These are phyloP conservation scores for Puccinia triticina DNA, from an alignment of 1,284 basidiomycete genomes.

Conservation along the genomic window DNA sequence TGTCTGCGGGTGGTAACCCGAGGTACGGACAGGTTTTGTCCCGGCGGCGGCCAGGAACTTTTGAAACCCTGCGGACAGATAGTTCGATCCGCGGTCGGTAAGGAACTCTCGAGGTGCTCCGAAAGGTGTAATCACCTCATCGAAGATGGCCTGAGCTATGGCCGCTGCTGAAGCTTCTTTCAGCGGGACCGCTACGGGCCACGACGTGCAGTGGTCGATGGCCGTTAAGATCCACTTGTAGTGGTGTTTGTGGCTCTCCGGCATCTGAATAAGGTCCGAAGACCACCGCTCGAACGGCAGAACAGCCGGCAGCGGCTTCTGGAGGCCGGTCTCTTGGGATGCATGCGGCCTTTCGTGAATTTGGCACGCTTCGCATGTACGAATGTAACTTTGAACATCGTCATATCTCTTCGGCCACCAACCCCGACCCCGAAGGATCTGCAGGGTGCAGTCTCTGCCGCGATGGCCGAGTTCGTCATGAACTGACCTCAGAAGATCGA, in stretches of 20 bases:
- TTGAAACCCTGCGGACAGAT: not conserved
- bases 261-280: not conserved
- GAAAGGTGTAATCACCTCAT: not conserved
- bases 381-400: not conserved
- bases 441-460: not conserved
- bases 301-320: not conserved
- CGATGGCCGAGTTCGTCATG: not conserved
- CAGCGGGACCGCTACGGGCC: not conserved
- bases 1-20: constrained; percentile 51
- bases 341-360: not conserved
- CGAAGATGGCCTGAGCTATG: not conserved
- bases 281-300: constrained; percentile 21
- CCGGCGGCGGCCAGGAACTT: not conserved
- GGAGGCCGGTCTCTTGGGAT: not conserved
- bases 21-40: not conserved
- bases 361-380: not conserved
- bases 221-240: not conserved
- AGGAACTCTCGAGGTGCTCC: not conserved
- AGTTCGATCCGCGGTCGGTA: not conserved
- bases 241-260: not conserved
- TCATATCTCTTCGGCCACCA: constrained; percentile 9
- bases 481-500: too few species aligned
- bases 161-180: not conserved
- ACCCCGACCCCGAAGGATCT: not conserved
- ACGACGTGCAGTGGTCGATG: constrained; percentile 7